These are phyloP conservation scores for Prunus padus DNA, from an alignment of 306 rosid genomes.

Conservation along the genomic window DNA sequence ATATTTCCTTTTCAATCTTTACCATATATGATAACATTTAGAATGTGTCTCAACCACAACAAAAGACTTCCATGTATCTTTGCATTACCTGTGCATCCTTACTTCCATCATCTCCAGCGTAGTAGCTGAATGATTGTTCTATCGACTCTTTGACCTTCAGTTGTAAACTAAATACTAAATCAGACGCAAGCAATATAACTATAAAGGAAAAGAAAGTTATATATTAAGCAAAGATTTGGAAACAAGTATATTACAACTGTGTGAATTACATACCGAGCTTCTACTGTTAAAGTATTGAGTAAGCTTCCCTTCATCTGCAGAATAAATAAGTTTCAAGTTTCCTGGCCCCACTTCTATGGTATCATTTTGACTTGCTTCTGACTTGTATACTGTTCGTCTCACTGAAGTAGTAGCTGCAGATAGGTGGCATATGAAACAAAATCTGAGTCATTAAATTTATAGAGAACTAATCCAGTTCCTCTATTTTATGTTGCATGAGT, in stretches of 20 bases:
- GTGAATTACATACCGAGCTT: constrained; percentile 28
- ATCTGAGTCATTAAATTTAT: neutral
- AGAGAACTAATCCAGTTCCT: neutral
- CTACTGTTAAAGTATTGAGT: constrained; percentile 32
- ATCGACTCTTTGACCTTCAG: constrained; percentile 27
- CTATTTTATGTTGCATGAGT: neutral
- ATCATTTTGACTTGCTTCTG: constrained; percentile 19
- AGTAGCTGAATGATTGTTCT: constrained; percentile 36
- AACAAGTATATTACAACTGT: neutral
- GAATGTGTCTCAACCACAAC: neutral
- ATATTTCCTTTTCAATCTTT: neutral
- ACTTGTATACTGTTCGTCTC: constrained; percentile 13
- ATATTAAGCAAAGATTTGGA: neutral
- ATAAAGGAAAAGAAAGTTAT: neutral
- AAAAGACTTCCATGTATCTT: neutral
- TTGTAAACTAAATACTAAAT: neutral
- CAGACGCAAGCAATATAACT: neutral
- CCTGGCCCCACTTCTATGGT: constrained; percentile 38
- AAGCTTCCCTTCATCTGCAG: constrained; percentile 35
- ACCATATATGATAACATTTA: neutral
- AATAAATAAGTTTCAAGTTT: constrained; percentile 37
- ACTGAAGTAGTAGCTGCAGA: constrained; percentile 31
- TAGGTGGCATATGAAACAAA: neutral
- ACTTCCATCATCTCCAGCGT: constrained; percentile 38
- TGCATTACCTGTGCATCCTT: constrained; percentile 27